Evolutionary conservation across 371 early-diverging fungal species (phyloP), one percentile per base, ranked within the genome.

Genomic region (Zopfochytrium polystomum): DNA sequence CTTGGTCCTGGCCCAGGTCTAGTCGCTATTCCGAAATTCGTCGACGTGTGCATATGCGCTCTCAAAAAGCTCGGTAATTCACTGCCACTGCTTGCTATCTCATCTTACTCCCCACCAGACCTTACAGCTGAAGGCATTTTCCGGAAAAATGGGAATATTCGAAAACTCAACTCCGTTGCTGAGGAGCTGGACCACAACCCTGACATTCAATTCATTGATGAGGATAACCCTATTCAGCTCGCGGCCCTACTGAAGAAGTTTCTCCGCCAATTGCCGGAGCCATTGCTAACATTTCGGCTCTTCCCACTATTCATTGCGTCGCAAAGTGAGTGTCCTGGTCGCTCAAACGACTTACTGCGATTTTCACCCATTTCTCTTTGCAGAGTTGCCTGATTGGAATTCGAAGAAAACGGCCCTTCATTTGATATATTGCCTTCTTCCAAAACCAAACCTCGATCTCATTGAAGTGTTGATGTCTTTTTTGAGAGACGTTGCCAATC

Each of bases 71-170:
- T 88, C 88, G 93, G 90, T 87, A 85, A 66, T 80, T 54, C 26
- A 11, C 20, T 20, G 26, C 11, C n/a, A 51, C 44, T 23, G 46
- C 26, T 15, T 49, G 1, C 33, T 18, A 48, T 1, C 30, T 58
- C 0, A n/a, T 45, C 6, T 52, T 25, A 22, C 13, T 29, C 42
- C 25, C 42, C 33, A 33, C 9, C 66, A 89, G 91, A 95, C 63
- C 79, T 97, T 81, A 78, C 87, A 0, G 81, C 86, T 22, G 96
- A 96, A 72, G 98, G 98, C 1, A 87, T 96, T 2, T 97, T 97
- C 80, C 87, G 98, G 58, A 96, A 95, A 72, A 97, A 94, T 72
- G 98, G 98, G 11, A 96, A 97, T 67, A 93, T 97, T 63, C 78
- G 91, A 47, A 76, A 90, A 38, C 78, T 96, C 26, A 90, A 89